Base-by-base conservation (phyloP, 257 asterid genomes). In the Coffea canephora region DNA sequence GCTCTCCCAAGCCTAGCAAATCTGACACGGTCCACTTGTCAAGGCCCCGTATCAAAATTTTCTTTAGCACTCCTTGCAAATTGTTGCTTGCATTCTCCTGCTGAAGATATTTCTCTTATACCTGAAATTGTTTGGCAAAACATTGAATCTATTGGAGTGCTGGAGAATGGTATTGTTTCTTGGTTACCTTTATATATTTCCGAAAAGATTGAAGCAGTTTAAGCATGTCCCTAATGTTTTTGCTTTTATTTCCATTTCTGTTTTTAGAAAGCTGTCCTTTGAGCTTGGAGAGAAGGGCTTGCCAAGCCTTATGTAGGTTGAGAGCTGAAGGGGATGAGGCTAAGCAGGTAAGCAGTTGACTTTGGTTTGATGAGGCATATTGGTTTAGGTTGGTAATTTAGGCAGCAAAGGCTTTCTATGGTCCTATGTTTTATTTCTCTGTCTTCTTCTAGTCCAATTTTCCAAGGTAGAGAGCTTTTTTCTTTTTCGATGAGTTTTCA, bases 121-220 rank as follows among this genome's bases (percentile, higher is more conserved):
- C 97, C 98, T 68, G 96, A 91, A 85, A 85, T 87, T 83, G 84
- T 95, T 75, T 95, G 99, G 99, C 86, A 88, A 79, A 89, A 88
- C 79, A 89, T 95, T 77, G 98, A 95, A 86, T 85, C 89, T 69
- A 86, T 92, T 86, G 97, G 95, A 79, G 80, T 76, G 85, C 88
- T 90, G 62, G 82, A 78, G 83, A 87, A 86, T 69, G 97, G 98
- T 93, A 93, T 69, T 77, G 21, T 70, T 82, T 73, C 36, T 72
- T 78, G 57, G 41, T 55, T 67, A 45, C 83, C 81, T 59, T 65
- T 41, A 71, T 82, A 83, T 48, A 71, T 62, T 45, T 64, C 59
- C 55, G 14, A 43, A 31, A 39, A 73, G 48, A 76, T 36, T 61
- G 43, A 48, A 79, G 46, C 39, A 55, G 72, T 78, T 57, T 77